Base-by-base conservation (phyloP, 495 filamentous ascomycete species). In the Chaetomium fimeti region DNA sequence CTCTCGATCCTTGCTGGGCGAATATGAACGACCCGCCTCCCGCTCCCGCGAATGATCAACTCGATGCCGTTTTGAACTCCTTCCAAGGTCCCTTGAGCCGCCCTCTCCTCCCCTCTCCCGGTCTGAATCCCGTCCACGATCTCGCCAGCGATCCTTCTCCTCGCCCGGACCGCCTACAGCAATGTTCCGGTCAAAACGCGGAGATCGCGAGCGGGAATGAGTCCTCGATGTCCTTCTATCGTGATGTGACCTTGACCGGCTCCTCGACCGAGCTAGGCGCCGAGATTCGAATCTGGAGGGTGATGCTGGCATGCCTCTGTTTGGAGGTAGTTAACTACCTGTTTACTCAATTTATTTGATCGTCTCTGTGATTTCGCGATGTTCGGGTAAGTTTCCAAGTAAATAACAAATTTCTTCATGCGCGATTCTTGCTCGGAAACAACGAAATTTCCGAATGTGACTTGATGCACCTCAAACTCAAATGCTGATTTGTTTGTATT, bases 161-260 rank as follows among this genome's bases (percentile, higher is more conserved):
- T 40, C 48, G 16, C 58, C 60, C 29, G 6, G 20, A 13, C 18
- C 15, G 4, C n/a, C 45, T 9, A 40, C 57, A 22, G n/a, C 11
- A 2, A 13, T 0, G 12, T 36, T 36, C 18, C 24, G 4, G 6
- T 59, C 47, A 18, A 7, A 6, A 0, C 48, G 61, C 28, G 64
- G 61, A 40, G 68, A 60, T 27, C 40, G 40, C 16, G 40, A 43
- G 13, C 57, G 60, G 1, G 63, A 52, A 36, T 40, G 45, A 15
- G 49, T 54, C 28, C 51, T 54, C 25, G 36, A 9, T 47, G 38
- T 49, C 40, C 13, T 9, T 9, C 9, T 9, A 36, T 43, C 40
- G 5, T 47, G 24, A 13, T 48, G 56, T 1, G 25, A 45, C 18
- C 45, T 54, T 18, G 45, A 57, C 8, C 54, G 52, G 20, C 22